These are phyloP conservation scores for Sugiyamaella smithiae DNA, from an alignment of 805 yeast species.

Conservation along the genomic window DNA sequence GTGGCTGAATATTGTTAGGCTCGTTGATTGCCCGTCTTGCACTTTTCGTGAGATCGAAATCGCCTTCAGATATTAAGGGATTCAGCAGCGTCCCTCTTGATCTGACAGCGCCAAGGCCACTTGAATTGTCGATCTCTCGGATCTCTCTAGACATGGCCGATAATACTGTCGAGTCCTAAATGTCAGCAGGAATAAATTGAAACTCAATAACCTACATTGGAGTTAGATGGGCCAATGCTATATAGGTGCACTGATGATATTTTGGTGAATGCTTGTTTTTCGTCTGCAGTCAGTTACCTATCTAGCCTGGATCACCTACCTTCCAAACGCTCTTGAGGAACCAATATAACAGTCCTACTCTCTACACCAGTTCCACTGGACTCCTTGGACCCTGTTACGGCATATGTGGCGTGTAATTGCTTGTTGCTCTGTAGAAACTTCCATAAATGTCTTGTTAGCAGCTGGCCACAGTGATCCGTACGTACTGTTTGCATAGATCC, in stretches of 20 bases:
- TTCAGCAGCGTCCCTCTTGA: not conserved
- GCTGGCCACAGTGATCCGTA: not conserved
- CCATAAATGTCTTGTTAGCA: constrained; percentile 16
- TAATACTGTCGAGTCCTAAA: not conserved
- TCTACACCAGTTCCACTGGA: not conserved
- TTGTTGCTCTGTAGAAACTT: constrained; percentile 17
- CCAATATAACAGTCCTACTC: constrained; percentile 2
- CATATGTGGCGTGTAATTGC: constrained; percentile 18
- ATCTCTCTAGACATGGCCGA: not conserved
- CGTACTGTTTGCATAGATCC: constrained; percentile 23
- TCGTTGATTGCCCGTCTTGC: too few species aligned
- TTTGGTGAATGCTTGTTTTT: constrained; percentile 6
- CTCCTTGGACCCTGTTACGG: constrained; percentile 14
- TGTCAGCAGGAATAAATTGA: not conserved
- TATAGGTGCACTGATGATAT: constrained; percentile 18
- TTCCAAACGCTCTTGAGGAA: constrained; percentile 8
- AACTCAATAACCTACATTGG: constrained; percentile 1
- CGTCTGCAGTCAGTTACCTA: constrained; percentile 5
- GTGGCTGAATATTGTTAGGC: too few species aligned
- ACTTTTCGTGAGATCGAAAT: too few species aligned
- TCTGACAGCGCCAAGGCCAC: not conserved
- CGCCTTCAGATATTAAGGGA: not conserved
- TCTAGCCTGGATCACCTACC: constrained; percentile 6
- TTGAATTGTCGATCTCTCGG: constrained; percentile 2
- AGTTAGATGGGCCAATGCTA: constrained; percentile 16